Conservation (phyloP, 148 eudicot species). For the Fagopyrum tataricum region DNA sequence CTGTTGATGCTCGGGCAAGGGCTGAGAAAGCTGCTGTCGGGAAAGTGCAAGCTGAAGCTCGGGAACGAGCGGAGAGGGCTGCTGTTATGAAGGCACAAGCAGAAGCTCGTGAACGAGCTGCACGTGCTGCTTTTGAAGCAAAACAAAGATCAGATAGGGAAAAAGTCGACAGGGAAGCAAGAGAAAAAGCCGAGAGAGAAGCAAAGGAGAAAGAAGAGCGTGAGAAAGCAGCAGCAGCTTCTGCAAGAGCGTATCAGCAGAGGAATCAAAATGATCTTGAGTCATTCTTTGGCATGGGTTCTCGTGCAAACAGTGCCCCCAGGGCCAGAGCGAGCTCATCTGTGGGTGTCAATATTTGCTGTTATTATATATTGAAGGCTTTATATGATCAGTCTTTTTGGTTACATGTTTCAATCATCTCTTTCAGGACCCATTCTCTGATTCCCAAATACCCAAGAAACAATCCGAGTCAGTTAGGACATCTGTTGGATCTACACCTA, state of each 20-base stretch:
- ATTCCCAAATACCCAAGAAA: conserved; percentile 22
- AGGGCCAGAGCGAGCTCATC: conserved; percentile 61
- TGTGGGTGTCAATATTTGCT: conserved; percentile 37
- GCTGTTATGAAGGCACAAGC: conserved; percentile 91
- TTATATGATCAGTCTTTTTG: neutral
- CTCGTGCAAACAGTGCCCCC: conserved; percentile 88
- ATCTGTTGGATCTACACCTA: conserved; percentile 32
- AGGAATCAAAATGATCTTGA: conserved; percentile 83
- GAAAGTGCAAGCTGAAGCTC: conserved; percentile 71
- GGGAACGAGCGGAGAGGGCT: conserved; percentile 70
- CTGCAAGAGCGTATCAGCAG: conserved; percentile 59
- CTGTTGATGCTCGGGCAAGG: conserved; percentile 64
- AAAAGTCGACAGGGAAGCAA: conserved; percentile 72
- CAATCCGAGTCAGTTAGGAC: conserved; percentile 29
- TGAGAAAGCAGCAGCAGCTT: conserved; percentile 33
- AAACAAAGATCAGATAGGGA: conserved; percentile 61
- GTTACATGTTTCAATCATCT: neutral
- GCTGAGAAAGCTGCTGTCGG: conserved; percentile 62
- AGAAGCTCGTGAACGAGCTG: conserved; percentile 96
- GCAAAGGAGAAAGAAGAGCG: conserved; percentile 58
- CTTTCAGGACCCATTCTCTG: conserved; percentile 9
- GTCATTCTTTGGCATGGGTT: conserved; percentile 66
- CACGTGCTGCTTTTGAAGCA: conserved; percentile 84
- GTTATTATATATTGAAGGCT: neutral
- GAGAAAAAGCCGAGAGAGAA: conserved; percentile 62